These are phyloP conservation scores for Fusarium duplospermum DNA, from an alignment of 2,329 filamentous ascomycete species.

Conservation along the genomic window DNA sequence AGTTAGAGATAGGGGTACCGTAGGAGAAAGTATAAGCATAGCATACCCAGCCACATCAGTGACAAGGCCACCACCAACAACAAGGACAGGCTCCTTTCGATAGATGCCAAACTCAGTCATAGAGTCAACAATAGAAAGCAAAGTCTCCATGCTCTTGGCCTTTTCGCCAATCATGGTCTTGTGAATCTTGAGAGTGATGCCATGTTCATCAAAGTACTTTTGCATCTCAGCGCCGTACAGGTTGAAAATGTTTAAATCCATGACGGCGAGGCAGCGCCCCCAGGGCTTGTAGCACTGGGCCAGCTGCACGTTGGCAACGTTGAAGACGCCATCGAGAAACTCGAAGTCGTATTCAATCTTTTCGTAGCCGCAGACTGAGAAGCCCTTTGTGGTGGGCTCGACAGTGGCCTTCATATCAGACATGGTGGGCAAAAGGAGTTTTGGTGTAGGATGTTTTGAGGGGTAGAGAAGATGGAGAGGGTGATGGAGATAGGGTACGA, in stretches of 20 bases:
- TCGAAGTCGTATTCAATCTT: conserved; percentile 82
- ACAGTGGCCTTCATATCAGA: conserved; percentile 77
- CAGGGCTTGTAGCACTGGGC: conserved; percentile 74
- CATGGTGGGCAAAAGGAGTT: conserved; percentile 58
- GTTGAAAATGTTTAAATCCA: conserved; percentile 77
- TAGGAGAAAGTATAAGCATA: background rate
- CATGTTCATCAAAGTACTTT: conserved; percentile 74
- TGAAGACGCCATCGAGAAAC: conserved; percentile 77
- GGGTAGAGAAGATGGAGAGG: conserved; percentile 6
- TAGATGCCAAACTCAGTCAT: conserved; percentile 80
- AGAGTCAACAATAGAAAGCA: conserved; percentile 76
- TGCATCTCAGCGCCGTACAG: conserved; percentile 75
- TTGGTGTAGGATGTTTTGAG: background rate
- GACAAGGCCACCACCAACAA: conserved; percentile 76
- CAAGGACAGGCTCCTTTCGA: conserved; percentile 74
- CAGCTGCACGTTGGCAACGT: conserved; percentile 68
- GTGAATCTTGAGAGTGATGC: conserved; percentile 72
- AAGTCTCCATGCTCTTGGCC: conserved; percentile 78
- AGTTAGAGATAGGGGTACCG: background rate
- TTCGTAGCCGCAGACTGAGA: conserved; percentile 79
- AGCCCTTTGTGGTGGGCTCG: conserved; percentile 71
- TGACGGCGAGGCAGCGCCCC: conserved; percentile 74
- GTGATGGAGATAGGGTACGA: conserved; percentile 12
- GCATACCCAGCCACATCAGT: conserved; percentile 79
- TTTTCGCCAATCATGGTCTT: conserved; percentile 82